These are phyloP conservation scores for Cladochytrium replicatum DNA, from an alignment of 192 early-diverging fungal species.

Conservation along the genomic window DNA sequence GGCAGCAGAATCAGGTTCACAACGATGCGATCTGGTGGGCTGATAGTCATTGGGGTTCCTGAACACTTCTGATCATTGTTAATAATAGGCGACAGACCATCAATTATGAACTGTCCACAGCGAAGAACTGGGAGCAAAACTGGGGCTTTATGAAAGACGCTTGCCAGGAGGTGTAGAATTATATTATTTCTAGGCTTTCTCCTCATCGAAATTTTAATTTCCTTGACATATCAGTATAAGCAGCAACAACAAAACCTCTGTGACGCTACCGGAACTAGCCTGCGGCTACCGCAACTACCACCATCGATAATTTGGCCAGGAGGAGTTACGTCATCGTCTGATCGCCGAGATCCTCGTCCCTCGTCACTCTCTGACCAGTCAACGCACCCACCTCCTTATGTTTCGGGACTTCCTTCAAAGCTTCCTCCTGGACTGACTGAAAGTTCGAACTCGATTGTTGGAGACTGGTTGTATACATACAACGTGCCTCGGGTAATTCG, in stretches of 20 bases:
- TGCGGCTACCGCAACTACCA: no score
- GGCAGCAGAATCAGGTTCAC: constrained; percentile 31
- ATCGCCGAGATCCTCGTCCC: no score
- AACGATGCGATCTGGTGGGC: constrained; percentile 40
- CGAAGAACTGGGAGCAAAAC: constrained; percentile 35
- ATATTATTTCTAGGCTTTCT: background rate
- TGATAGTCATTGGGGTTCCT: background rate
- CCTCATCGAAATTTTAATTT: background rate
- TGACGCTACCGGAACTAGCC: no score
- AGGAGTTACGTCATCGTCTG: no score
- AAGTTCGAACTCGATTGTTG: constrained; percentile 18
- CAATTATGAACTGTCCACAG: constrained; percentile 36
- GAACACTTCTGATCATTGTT: background rate
- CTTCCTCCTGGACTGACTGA: constrained; percentile 30
- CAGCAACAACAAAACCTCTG: no score
- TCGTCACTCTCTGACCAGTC: background rate
- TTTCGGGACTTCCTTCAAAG: constrained; percentile 38
- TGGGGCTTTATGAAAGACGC: constrained; percentile 46
- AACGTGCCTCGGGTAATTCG: constrained; percentile 27
- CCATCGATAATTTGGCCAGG: no score
- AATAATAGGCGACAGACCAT: constrained; percentile 38
- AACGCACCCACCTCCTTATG: constrained; percentile 4
- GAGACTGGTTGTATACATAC: constrained; percentile 33
- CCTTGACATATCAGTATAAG: no score
- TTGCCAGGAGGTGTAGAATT: constrained; percentile 13